These are phyloP conservation scores for Cryptosporidium ubiquitum DNA, from an alignment of 169 alveolate genomes.

Conservation along the genomic window DNA sequence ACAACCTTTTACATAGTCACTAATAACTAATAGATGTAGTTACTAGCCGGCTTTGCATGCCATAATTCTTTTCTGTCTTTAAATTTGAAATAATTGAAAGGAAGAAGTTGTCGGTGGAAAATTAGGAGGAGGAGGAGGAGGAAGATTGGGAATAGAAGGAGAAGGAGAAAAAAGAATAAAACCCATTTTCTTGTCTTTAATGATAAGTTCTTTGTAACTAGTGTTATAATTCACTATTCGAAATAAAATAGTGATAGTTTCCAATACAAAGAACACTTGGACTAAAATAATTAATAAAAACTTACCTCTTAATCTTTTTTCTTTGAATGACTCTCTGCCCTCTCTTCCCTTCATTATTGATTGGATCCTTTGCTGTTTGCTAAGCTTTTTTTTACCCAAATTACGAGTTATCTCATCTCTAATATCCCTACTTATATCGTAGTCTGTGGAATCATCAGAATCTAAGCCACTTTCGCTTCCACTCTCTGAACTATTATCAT, in stretches of 20 bases:
- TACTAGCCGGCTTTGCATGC: constrained; percentile 75
- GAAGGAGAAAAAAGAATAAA: no score
- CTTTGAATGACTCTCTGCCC: constrained; percentile 58
- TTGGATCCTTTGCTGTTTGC: constrained; percentile 36
- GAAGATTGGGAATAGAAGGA: neutral
- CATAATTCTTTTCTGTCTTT: neutral
- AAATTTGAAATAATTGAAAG: no score
- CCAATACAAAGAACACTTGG: neutral
- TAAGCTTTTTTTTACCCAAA: constrained; percentile 1
- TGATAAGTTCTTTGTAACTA: neutral
- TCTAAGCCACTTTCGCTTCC: neutral
- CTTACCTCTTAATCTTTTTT: constrained; percentile 66
- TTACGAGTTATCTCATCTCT: constrained; percentile 15
- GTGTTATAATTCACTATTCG: neutral
- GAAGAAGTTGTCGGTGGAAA: no score
- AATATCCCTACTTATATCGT: constrained; percentile 20
- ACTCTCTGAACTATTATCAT: neutral
- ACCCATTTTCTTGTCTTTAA: no score
- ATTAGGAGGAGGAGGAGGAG: no score
- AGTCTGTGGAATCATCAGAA: constrained; percentile 4
- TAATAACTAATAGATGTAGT: constrained; percentile 23
- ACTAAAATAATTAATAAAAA: neutral
- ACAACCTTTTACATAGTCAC: constrained; percentile 71
- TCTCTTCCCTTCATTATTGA: constrained; percentile 48
- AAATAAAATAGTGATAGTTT: neutral